Evolutionary conservation across 345 rosid genomes (phyloP), one percentile per base, ranked within the genome.

Genomic region (Atalantia buxifolia): DNA sequence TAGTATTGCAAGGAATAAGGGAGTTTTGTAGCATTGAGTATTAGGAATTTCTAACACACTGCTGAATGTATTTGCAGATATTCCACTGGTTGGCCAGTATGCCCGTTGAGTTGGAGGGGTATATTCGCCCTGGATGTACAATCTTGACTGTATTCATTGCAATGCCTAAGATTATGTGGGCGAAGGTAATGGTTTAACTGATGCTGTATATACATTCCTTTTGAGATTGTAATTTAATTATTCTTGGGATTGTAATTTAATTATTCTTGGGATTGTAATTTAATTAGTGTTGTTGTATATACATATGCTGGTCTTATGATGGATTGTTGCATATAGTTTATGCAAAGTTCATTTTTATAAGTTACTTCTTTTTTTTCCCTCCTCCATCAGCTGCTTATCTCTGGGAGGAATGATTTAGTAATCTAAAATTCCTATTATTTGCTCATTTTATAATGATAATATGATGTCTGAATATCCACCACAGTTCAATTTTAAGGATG

Each of bases 31-130:
- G 68, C 78, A 30, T 71, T 77, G 74, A 76, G 50, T 83, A 60
- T 79, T 45, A 42, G 61, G 77, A 84, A 55, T 88, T 77, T 78
- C 75, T 86, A 75, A 84, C 74, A 53, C 78, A 42, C 74, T 76
- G 66, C 71, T 38, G 38, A 78, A 69, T 86, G 71, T 74, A 76
- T 77, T 80, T 81, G 68, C 90, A 96, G 99, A 92, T 96, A 85
- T 89, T 94, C 81, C 88, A 94, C 64, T 94, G 99, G 99, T 82
- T 96, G 91, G 92, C 97, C 65, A 92, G 85, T 82, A 96, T 96
- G 99, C 99, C 98, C 60, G 90, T 96, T 75, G 99, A 96, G 85
- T 79, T 96, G 86, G 99, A 96, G 80, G 98, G 97, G 59, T 96
- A 94, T 77, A 89, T 96, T 71, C 99, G 98, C 53, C 99, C 99